Conservation (phyloP, 441 rosid genomes). For the Breynia disticha region DNA sequence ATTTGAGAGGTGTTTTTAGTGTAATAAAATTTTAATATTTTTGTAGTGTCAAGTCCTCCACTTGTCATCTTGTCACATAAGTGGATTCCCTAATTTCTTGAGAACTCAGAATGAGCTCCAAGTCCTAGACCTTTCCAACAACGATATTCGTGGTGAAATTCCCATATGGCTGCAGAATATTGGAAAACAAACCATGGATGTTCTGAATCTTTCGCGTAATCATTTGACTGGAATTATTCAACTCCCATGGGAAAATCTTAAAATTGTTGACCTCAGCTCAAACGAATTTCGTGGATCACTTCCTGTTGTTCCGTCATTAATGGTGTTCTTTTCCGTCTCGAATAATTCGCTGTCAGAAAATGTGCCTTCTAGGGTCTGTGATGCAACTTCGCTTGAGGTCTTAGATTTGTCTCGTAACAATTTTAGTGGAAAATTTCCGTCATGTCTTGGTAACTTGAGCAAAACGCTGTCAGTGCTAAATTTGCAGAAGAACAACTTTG, state of each 20-base stretch:
- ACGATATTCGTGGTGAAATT: background rate
- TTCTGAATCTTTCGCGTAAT: background rate
- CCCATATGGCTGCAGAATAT: background rate
- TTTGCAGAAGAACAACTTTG: slow-evolving; percentile 6
- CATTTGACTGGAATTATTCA: background rate
- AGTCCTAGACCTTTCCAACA: background rate
- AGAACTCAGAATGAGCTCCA: background rate
- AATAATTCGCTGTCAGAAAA: slow-evolving; percentile 7
- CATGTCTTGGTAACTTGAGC: slow-evolving; percentile 1
- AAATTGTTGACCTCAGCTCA: background rate
- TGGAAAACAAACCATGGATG: background rate
- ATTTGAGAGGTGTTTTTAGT: no score
- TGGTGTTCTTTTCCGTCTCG: background rate
- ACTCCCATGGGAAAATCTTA: background rate
- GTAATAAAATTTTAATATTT: no score
- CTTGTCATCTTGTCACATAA: background rate
- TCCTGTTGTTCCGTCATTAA: background rate
- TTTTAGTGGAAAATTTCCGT: slow-evolving; percentile 10
- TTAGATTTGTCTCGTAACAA: slow-evolving; percentile 3
- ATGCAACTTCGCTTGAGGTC: background rate
- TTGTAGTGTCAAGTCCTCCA: no score
- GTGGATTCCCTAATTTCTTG: background rate
- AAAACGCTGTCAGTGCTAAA: background rate
- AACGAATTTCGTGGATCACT: background rate
- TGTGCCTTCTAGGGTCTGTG: slow-evolving; percentile 3